phyloP scores from a whole-genome alignment of 83 land plant species.

The Thuja plicata region DNA sequence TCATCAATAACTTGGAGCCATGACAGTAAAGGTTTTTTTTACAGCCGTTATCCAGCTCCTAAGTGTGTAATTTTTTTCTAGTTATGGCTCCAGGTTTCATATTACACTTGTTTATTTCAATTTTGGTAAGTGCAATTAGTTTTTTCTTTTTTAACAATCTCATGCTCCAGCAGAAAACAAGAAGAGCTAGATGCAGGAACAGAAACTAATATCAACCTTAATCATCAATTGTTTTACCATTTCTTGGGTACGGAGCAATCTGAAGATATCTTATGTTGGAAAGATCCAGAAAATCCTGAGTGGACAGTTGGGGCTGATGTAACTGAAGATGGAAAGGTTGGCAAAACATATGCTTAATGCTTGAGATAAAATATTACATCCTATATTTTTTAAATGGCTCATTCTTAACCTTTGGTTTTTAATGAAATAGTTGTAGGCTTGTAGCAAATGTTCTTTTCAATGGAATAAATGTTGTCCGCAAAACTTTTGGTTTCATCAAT shows the following conservation, averaged over 20 bases:
- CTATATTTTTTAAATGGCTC: neutral
- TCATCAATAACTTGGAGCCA: slow-evolving; percentile 86
- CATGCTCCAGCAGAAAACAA: slow-evolving; percentile 23
- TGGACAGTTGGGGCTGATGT: slow-evolving; percentile 48
- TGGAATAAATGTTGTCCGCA: neutral
- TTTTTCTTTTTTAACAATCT: neutral
- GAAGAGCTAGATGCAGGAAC: slow-evolving; percentile 81
- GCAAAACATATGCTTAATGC: neutral
- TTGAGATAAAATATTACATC: neutral
- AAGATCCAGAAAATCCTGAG: slow-evolving; percentile 73
- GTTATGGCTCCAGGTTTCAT: neutral
- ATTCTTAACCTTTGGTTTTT: neutral
- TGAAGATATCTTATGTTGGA: slow-evolving; percentile 95
- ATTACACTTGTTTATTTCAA: neutral
- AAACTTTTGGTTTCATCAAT: neutral
- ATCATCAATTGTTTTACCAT: slow-evolving; percentile 90
- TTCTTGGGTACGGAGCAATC: slow-evolving; percentile 93
- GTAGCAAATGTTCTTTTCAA: neutral
- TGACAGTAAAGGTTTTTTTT: slow-evolving; percentile 96
- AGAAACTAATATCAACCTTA: slow-evolving; percentile 74
- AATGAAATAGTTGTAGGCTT: neutral
- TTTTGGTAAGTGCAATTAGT: neutral
- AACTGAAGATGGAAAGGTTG: slow-evolving; percentile 97
- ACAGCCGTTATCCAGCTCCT: slow-evolving; percentile 90
- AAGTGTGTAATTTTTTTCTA: slow-evolving; percentile 43